Percentiles rank a stretch among this genome's conserved stretches.
Conservation (phyloP, 1,284 basidiomycete genomes). For the Tilletiopsis washingtonensis region DNA sequence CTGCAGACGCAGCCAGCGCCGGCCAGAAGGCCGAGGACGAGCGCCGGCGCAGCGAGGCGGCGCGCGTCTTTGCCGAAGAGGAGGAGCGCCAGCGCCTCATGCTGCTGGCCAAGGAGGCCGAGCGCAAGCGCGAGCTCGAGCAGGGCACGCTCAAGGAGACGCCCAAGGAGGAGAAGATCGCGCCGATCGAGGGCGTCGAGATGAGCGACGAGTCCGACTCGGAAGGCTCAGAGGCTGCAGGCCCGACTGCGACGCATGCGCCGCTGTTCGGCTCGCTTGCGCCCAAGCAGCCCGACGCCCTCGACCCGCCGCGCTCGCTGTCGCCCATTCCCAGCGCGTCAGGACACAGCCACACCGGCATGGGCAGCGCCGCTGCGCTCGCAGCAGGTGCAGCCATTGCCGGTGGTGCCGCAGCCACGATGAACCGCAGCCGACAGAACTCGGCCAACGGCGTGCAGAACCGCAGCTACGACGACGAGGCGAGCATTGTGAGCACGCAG, state of each 20-base stretch:
- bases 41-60: conserved; percentile 23
- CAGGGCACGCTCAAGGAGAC: conserved; percentile 17
- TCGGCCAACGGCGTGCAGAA: not conserved
- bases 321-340: conserved; percentile 4
- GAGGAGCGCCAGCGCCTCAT: conserved; percentile 31
- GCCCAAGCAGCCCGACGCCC: conserved; percentile 1
- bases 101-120: conserved; percentile 25
- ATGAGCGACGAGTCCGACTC: conserved; percentile 45
- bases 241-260: conserved; percentile 25
- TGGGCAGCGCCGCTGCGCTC: not conserved
- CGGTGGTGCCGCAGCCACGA: conserved; percentile 42
- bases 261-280: conserved; percentile 22
- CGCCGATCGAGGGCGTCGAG: conserved; percentile 38
- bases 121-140: conserved; percentile 23
- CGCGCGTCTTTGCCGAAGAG: conserved; percentile 34
- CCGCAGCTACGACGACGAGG: not conserved
- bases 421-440: conserved; percentile 4
- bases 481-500: too few relatives aligned
- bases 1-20: conserved; percentile 11
- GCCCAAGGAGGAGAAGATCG: conserved; percentile 20
- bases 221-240: conserved; percentile 16
- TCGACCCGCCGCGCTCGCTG: not conserved
- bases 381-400: conserved; percentile 10
- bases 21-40: conserved; percentile 23
- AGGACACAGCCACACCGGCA: conserved; percentile 1